A percentile compares a stretch with the other conserved stretches of the same genome.
phyloP scores from a whole-genome alignment of 1,284 basidiomycete genomes.

The Mycosarcoma mackinlayi region DNA sequence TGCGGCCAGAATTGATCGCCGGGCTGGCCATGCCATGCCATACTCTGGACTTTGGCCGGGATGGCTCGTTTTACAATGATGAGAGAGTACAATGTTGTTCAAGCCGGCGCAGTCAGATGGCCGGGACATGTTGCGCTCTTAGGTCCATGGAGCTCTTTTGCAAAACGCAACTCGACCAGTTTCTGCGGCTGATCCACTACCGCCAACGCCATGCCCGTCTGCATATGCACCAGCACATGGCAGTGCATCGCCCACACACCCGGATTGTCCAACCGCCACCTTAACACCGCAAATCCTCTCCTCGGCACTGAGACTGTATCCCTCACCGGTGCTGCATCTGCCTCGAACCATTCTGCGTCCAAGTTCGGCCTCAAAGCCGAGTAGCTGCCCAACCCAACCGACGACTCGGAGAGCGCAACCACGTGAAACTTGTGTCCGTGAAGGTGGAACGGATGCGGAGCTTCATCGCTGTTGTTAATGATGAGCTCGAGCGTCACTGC shows the following conservation, averaged over 20 bases:
- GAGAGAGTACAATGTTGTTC: no score
- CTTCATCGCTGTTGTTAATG: conserved; percentile 68
- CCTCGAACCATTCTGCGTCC: not conserved
- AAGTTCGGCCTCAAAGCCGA: not conserved
- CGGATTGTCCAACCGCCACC: conserved; percentile 43
- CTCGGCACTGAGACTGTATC: conserved; percentile 43
- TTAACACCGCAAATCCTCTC: conserved; percentile 33
- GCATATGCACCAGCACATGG: conserved; percentile 47
- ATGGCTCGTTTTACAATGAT: no score
- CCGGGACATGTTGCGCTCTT: no score
- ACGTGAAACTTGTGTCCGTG: conserved; percentile 70
- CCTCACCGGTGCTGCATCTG: conserved; percentile 12
- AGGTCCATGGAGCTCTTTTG: not conserved
- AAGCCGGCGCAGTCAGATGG: no score
- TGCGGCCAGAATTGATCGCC: no score
- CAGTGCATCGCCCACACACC: conserved; percentile 51
- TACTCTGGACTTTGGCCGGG: no score
- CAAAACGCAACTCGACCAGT: not conserved
- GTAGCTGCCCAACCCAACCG: not conserved
- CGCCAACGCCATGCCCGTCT: conserved; percentile 44
- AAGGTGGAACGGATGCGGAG: conserved; percentile 71
- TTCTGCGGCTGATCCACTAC: conserved; percentile 25
- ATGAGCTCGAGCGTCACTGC: conserved; percentile 56
- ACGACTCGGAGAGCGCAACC: conserved; percentile 63
- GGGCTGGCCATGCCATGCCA: no score